Conservation (phyloP, 2,329 filamentous ascomycete genomes). For the Moelleriella libera region DNA sequence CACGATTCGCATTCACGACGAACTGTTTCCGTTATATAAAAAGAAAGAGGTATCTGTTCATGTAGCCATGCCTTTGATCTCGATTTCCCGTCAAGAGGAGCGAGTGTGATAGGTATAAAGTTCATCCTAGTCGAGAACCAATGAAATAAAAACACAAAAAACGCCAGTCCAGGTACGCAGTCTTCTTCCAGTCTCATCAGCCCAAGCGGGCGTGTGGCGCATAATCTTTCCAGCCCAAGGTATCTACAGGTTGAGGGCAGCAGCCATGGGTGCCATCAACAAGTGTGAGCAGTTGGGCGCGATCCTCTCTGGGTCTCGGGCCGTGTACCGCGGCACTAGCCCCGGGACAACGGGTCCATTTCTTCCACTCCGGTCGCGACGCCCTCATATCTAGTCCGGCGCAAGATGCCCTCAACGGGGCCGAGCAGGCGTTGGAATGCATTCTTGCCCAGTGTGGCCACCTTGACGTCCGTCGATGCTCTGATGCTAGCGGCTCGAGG, state of each 20-base stretch:
- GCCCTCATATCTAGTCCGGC: constrained; percentile 54
- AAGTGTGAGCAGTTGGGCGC: no score
- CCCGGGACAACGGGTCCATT: constrained; percentile 47
- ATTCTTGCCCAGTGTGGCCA: constrained; percentile 81
- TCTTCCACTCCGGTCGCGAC: constrained; percentile 49
- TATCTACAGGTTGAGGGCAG: no score
- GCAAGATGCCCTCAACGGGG: constrained; percentile 88
- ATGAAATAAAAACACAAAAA: constrained; percentile 10
- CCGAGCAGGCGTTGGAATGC: constrained; percentile 90
- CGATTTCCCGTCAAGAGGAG: constrained; percentile 15
- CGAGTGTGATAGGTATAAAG: constrained; percentile 8
- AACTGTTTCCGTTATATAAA: no score
- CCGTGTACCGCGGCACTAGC: constrained; percentile 9
- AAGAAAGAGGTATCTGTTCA: constrained; percentile 18
- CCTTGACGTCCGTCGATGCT: constrained; percentile 76
- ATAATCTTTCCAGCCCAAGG: no score
- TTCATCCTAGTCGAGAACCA: constrained; percentile 12
- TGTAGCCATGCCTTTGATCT: constrained; percentile 17
- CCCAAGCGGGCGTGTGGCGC: no score
- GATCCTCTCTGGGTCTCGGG: no score
- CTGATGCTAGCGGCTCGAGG: constrained; percentile 84
- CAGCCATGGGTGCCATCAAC: no score
- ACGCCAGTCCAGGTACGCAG: constrained; percentile 4
- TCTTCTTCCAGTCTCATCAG: background rate
- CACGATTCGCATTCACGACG: no score